Base-by-base conservation (phyloP, 495 filamentous ascomycete species). In the Penicillium flavigenum region DNA sequence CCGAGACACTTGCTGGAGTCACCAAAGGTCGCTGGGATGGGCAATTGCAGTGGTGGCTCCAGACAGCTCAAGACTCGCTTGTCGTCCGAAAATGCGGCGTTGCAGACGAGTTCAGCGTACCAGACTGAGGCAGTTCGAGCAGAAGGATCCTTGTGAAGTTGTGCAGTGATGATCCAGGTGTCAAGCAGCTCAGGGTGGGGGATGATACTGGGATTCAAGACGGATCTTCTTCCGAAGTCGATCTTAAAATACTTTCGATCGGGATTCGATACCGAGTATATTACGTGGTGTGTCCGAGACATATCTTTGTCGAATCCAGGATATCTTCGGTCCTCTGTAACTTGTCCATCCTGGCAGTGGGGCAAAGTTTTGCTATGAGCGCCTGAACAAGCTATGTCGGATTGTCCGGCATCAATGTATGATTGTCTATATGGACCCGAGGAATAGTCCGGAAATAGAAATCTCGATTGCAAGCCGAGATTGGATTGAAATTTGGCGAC, bases 141-240 rank as follows among this genome's bases (percentile, higher is more conserved):
- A 16, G 42, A 16, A 7, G 51, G 17, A 17, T n/a, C 59, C 19
- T 62, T 58, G 22, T 69, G 57, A 12, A 60, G 59, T 48, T 83
- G 80, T 5, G 75, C 77, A 12, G 77, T 72, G 27, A 84, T 69
- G 49, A 75, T 74, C 71, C 74, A 83, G 1, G 70, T 77, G 51
- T 76, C 63, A 11, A 70, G 56, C 29, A 64, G 63, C 5, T 58
- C 61, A 2, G 76, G 80, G 54, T 82, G 81, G 4, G 81, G 79
- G 43, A 83, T 70, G 56, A 83, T 77, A 63, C 79, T 83, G 34
- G 81, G 80, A 52, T 83, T 83, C 38, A 76, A 72, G 51, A 68
- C 68, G 10, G 51, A 41, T 5, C 61, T 44, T 31, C 59, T 54
- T 47, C 62, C 76, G 60, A 81, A 79, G 9, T 68, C 61, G 64